Base-by-base conservation (phyloP, 2,329 filamentous ascomycete species). In the Verticillium dahliae region DNA sequence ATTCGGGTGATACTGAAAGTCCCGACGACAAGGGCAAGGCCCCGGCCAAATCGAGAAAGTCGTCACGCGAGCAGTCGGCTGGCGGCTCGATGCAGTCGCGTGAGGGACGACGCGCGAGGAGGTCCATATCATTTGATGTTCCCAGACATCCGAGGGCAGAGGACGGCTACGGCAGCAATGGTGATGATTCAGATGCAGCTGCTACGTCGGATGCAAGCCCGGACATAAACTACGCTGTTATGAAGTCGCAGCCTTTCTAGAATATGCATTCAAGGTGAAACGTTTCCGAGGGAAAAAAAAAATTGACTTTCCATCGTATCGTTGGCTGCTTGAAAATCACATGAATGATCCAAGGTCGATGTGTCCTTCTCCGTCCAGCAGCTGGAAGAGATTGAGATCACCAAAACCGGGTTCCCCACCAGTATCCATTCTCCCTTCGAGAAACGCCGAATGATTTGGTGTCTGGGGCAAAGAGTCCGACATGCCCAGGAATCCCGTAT, bases 301-400 rank as follows among this genome's bases (percentile, higher is more conserved):
- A 22, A 22, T 22, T 52, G 45, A 4, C 45, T 11, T 52, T 13
- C 3, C 18, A 27, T 27, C n/a, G 18, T 22, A 9, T 52, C 11
- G 10, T 52, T n/a, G 18, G n/a, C 11, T 27, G 18, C 18, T 27
- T 18, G 18, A 5, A 10, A 10, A 18, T 71, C 63, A 75, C 37
- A 75, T 67, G 56, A 74, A 75, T 50, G 76, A 74, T 1, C 73
- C 80, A 50, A 84, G 69, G 66, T 84, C 81, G 60, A 84, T 84
- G 7, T 81, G 81, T 0, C 81, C 81, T 1, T 80, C 79, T 0
- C 76, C 76, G 41, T 84, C 81, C 39, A 84, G 68, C 56, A 84
- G 62, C 1, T 81, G 78, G 65, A 84, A 84, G 14, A 84, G 60
- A 59, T 84, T 84, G 27, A 84, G 60, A 1, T 75, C 64, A 62